Percentiles rank a stretch among this genome's conserved stretches.
Evolutionary conservation across 495 filamentous ascomycete species (phyloP).

Genomic region (Choiromyces venosus): DNA sequence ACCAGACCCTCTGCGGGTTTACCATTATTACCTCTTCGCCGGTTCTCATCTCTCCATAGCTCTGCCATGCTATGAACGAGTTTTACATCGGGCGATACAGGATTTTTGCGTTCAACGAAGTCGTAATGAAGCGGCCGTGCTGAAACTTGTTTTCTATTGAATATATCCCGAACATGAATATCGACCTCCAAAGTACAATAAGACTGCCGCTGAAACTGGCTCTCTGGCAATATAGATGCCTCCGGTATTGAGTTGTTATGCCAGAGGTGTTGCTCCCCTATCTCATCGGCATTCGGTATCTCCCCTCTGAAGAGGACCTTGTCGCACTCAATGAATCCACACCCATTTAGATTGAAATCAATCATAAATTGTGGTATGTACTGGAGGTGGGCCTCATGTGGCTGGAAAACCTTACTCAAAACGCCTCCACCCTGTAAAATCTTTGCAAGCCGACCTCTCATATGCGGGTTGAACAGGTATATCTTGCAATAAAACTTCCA

Average conservation of each 20-base stretch:
- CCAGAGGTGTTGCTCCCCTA: constrained; percentile 63
- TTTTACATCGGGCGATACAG: constrained; percentile 62
- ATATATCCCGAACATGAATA: constrained; percentile 77
- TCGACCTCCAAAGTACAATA: constrained; percentile 87
- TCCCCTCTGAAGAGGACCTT: constrained; percentile 68
- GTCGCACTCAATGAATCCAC: constrained; percentile 69
- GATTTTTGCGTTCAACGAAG: constrained; percentile 69
- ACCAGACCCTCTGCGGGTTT: constrained; percentile 59
- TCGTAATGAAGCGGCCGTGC: constrained; percentile 77
- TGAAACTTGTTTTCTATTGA: constrained; percentile 69
- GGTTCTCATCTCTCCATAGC: constrained; percentile 85
- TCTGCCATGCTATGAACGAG: constrained; percentile 82
- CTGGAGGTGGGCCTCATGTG: constrained; percentile 87
- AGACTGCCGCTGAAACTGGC: constrained; percentile 65
- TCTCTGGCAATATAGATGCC: constrained; percentile 54
- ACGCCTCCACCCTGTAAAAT: constrained; percentile 79
- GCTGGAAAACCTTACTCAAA: constrained; percentile 75
- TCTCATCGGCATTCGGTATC: constrained; percentile 61
- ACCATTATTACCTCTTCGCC: constrained; percentile 50
- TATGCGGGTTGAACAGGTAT: constrained; percentile 77
- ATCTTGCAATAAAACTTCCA: constrained; percentile 90
- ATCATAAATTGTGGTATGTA: constrained; percentile 95
- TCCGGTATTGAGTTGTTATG: constrained; percentile 62
- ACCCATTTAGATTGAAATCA: constrained; percentile 94
- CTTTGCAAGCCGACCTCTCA: constrained; percentile 77